Base-by-base conservation (phyloP, 2,329 filamentous ascomycete genomes). In the Colletotrichum sp. region DNA sequence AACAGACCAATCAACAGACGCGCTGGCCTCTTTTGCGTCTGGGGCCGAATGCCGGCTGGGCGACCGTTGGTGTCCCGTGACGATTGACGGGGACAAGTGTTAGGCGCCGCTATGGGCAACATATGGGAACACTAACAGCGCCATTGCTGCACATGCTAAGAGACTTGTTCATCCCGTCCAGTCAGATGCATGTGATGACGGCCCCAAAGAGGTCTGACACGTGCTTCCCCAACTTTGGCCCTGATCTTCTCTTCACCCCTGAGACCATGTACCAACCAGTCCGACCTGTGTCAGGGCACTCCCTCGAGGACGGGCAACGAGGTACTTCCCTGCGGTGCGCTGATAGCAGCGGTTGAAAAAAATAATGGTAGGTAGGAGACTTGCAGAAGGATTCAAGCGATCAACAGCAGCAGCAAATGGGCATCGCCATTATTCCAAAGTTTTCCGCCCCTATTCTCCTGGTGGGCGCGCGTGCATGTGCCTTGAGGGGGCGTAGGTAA, bases 121-220 rank as follows among this genome's bases (percentile, higher is more conserved):
- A 3, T 26, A n/a, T 9, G 21, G 36, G 13, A 5, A 6, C 44
- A 52, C 59, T 75, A 75, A 71, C 67, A 49, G 34, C 18, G n/a
- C 55, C 21, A 44, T 39, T 68, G 49, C 15, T 21, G 72, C 55
- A 49, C 34, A 44, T 69, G 67, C 55, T 44, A 18, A 44, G 34
- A 44, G 57, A 52, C n/a, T 74, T 64, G 70, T 73, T 73, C 75
- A 70, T 75, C 66, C 74, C 69, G 72, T 75, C 72, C 68, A 32
- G 16, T 55, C 28, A 68, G 60, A 74, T 71, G 77, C 77, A 78
- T 78, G 77, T 78, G 77, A 78, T 75, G 68, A 63, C 55, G 75
- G 65, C 32, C 69, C 32, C 63, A 26, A 71, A 39, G 66, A 69
- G 57, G 34, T 72, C 75, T 78, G 69, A 77, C 77, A 78, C 77